Evolutionary conservation across 2,329 filamentous ascomycete genomes (phyloP).

Genomic region (Fusarium lateritium): DNA sequence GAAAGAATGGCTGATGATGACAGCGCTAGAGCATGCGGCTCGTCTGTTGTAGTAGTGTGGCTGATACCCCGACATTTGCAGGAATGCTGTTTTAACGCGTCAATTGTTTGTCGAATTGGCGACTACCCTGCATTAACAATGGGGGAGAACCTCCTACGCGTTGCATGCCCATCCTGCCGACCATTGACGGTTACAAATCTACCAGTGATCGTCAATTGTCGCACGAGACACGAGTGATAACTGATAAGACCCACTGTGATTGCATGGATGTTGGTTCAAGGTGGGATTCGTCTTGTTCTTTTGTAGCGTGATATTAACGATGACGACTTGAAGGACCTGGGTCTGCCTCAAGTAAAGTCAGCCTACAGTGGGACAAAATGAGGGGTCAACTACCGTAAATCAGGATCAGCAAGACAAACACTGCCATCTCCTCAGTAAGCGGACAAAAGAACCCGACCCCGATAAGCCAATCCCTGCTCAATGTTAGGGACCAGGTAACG

Average conservation of each 20-base stretch:
- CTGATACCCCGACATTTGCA: neutral
- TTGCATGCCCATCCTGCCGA: neutral
- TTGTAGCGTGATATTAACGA: slow-evolving; percentile 6
- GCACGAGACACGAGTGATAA: too few relatives aligned
- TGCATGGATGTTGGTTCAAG: slow-evolving; percentile 4
- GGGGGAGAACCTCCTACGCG: too few relatives aligned
- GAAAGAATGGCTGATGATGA: neutral
- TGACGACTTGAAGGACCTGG: slow-evolving; percentile 5
- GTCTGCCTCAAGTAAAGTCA: neutral
- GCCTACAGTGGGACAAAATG: neutral
- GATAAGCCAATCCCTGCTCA: neutral
- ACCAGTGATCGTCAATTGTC: too few relatives aligned
- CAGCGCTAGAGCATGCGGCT: neutral
- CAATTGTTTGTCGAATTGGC: neutral
- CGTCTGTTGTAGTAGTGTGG: neutral
- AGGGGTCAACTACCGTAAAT: slow-evolving; percentile 6
- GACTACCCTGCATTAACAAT: too few relatives aligned
- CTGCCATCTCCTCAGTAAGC: neutral
- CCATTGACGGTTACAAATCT: neutral
- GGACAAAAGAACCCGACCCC: neutral
- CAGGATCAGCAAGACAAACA: neutral
- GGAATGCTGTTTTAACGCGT: neutral
- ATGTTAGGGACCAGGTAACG: neutral
- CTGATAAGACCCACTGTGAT: slow-evolving; percentile 2
- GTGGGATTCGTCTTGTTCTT: slow-evolving; percentile 1